Conservation (phyloP, 2,329 filamentous ascomycete genomes). For the Aspergillus caelatus region DNA sequence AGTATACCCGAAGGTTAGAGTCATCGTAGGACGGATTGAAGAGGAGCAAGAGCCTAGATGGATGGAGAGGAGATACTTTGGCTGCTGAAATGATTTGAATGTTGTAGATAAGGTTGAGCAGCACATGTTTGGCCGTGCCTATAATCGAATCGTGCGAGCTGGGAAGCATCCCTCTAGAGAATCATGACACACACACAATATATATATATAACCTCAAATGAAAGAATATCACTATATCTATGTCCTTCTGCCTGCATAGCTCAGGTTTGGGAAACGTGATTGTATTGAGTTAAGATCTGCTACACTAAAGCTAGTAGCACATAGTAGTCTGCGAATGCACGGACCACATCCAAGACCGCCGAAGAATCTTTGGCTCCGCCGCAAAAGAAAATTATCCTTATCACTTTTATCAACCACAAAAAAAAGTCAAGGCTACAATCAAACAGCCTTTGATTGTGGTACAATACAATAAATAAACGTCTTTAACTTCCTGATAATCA, state of each 20-base stretch:
- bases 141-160: neutral
- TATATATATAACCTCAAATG: neutral
- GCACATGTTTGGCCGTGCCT: neutral
- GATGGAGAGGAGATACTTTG: constrained; percentile 87
- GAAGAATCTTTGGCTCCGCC: constrained; percentile 26
- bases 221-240: neutral
- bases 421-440: constrained; percentile 5
- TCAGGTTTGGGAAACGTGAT: neutral
- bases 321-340: constrained; percentile 21
- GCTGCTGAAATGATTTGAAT: constrained; percentile 61
- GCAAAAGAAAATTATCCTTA: constrained; percentile 23
- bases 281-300: neutral
- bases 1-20: constrained; percentile 84
- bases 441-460: neutral
- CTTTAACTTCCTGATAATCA: neutral
- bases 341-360: constrained; percentile 27
- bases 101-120: neutral
- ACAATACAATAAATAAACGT: neutral
- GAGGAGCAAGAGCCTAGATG: constrained; percentile 82
- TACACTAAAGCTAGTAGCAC: too few species aligned
- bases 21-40: constrained; percentile 82
- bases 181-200: neutral
- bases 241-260: neutral
- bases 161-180: neutral
- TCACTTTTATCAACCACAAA: constrained; percentile 8